Conservation (phyloP, 768 basidiomycete species). For the Boletus speciosus region DNA sequence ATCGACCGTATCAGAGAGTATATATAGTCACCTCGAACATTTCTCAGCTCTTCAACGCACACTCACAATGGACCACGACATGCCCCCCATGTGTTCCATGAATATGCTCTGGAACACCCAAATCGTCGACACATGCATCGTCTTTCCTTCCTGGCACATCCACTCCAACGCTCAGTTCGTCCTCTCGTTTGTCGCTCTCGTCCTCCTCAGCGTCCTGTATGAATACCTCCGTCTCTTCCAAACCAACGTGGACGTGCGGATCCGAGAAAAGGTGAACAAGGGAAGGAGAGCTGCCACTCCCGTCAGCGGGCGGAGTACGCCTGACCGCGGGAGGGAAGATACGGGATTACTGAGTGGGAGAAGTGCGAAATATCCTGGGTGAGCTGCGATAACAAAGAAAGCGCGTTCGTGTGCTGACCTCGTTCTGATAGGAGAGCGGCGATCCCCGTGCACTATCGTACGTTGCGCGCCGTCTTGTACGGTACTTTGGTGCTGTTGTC, state of each 20-base stretch:
- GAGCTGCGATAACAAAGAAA: background rate
- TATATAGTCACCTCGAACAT: conserved; percentile 1
- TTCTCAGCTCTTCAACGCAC: background rate
- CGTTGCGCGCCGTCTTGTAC: conserved; percentile 66
- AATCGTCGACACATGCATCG: conserved; percentile 74
- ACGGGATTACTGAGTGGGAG: conserved; percentile 50
- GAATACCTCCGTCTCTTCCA: conserved; percentile 74
- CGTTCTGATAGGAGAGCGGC: background rate
- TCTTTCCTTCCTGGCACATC: conserved; percentile 80
- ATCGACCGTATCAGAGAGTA: too few species aligned
- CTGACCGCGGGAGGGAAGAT: conserved; percentile 50
- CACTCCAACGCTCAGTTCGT: conserved; percentile 51
- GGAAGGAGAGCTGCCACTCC: conserved; percentile 46
- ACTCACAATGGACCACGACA: conserved; percentile 44
- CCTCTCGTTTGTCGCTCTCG: conserved; percentile 62
- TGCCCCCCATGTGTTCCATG: conserved; percentile 58
- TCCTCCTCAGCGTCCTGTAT: conserved; percentile 67
- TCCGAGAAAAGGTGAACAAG: conserved; percentile 48
- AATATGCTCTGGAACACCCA: conserved; percentile 89
- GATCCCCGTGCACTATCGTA: conserved; percentile 35
- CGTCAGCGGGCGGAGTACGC: conserved; percentile 39
- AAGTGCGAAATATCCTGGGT: conserved; percentile 44
- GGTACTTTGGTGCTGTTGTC: conserved; percentile 75
- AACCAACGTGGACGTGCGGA: conserved; percentile 52
- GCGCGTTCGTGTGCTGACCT: background rate